Base-by-base conservation (phyloP, 2,329 filamentous ascomycete species). In the Ceratocystis huliohia region DNA sequence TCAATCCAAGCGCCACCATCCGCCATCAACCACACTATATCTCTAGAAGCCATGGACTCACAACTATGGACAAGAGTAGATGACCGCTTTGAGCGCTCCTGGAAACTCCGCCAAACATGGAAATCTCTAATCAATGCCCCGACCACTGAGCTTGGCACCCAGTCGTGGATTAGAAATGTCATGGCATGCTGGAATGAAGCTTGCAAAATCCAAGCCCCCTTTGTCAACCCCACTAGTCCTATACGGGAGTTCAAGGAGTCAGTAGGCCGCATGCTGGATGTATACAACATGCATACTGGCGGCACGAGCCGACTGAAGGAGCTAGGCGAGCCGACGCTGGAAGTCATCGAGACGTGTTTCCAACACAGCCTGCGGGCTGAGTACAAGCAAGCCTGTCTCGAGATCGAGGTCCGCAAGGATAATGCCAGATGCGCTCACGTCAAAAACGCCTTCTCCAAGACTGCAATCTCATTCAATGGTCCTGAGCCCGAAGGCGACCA, bases 211-310 rank as follows among this genome's bases (percentile, higher is more conserved):
- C 61, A 57, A 8, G 66, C 64, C 4, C 66, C 66, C 1, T 68
- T 68, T 25, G 45, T 50, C 37, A 50, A 68, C 13, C 66, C 66
- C 8, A 78, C 81, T 22, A 76, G 78, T 13, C 73, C 79, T 46
- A 74, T 72, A n/a, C 71, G 69, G 0, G 84, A 86, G 72, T 80
- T 81, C 64, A 88, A 88, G 71, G 59, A 63, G 4, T 65, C 72
- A 76, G 15, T 68, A 64, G 77, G 88, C 33, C 78, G 77, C 37
- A 72, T 75, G 10, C 68, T 69, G 17, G 63, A 65, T 8, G 67
- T 67, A n/a, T 50, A 67, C 17, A 69, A 71, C 48, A 63, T 15
- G 45, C 17, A 64, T 63, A 53, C 20, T n/a, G 44, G 28, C 59
- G 44, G 46, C 61, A 50, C 64, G 20, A 13, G 41, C 33, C 44